Conservation (phyloP, 2,329 filamentous ascomycete genomes). For the Sphaceloma murrayae region DNA sequence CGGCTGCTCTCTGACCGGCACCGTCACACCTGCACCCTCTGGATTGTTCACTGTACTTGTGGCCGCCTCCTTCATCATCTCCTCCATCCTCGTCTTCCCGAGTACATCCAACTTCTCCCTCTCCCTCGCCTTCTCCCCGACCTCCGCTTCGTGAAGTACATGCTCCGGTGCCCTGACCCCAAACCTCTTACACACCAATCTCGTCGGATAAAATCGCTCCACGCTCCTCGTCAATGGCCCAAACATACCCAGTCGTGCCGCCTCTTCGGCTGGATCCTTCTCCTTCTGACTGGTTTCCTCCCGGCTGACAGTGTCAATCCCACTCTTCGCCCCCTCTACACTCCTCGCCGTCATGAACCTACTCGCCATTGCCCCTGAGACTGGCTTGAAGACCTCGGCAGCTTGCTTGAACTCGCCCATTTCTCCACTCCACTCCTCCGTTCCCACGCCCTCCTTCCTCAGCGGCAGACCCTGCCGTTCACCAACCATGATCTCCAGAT, state of each 20-base stretch:
- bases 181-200: constrained; percentile 89
- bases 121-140: constrained; percentile 18
- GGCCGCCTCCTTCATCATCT: constrained; percentile 35
- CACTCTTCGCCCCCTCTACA: constrained; percentile 22
- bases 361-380: constrained; percentile 85
- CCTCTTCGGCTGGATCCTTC: constrained; percentile 70
- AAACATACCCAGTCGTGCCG: constrained; percentile 86
- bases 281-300: too few relatives aligned
- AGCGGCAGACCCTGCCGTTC: constrained; percentile 50
- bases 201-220: constrained; percentile 65
- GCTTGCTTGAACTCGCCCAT: constrained; percentile 66
- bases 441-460: constrained; percentile 41
- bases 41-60: constrained; percentile 20
- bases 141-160: constrained; percentile 45
- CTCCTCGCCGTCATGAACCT: constrained; percentile 68
- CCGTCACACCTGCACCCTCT: too few relatives aligned
- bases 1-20: constrained; percentile 13
- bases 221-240: constrained; percentile 71
- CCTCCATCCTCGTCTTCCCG: constrained; percentile 46
- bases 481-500: constrained; percentile 68
- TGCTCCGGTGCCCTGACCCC: constrained; percentile 70
- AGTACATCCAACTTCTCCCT: constrained; percentile 38
- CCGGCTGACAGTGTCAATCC: constrained; percentile 31
- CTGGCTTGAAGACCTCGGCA: constrained; percentile 77
- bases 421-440: constrained; percentile 72